Evolutionary conservation across 73 alveolate genomes (phyloP).

Genomic region (Paramecium primaurelia): DNA sequence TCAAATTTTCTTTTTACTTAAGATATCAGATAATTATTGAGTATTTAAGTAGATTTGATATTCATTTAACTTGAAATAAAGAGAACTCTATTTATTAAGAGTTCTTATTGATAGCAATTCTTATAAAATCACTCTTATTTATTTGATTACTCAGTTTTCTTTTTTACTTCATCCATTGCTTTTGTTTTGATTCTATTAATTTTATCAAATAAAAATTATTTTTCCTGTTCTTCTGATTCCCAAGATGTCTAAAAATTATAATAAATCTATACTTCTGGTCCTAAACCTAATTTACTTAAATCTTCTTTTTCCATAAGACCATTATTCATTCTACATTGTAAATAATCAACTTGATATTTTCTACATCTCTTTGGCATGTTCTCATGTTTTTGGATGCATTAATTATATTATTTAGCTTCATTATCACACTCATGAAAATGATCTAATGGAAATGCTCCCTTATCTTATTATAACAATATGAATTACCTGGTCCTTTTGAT

Average conservation of each 20-base stretch:
- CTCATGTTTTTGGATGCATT: slow-evolving; percentile 72
- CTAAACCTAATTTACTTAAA: slow-evolving; percentile 78
- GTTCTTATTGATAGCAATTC: neutral
- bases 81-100: neutral
- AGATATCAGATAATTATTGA: neutral
- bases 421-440: slow-evolving; percentile 87
- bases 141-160: neutral
- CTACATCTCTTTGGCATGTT: slow-evolving; percentile 89
- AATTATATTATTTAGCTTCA: slow-evolving; percentile 73
- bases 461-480: slow-evolving; percentile 47
- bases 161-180: slow-evolving; percentile 24
- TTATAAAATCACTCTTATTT: neutral
- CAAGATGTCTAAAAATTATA: slow-evolving; percentile 31
- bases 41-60: neutral
- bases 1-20: neutral
- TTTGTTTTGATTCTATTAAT: slow-evolving; percentile 43
- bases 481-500: slow-evolving; percentile 27
- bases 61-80: neutral
- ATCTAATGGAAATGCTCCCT: slow-evolving; percentile 90
- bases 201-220: slow-evolving; percentile 48
- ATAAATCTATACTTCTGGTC: slow-evolving; percentile 54
- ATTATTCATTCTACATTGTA: slow-evolving; percentile 85
- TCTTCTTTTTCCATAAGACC: slow-evolving; percentile 82
- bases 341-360: slow-evolving; percentile 77
- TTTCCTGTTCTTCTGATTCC: slow-evolving; percentile 60